A percentile compares a stretch with the other conserved stretches of the same genome.
Evolutionary conservation across 768 basidiomycete species (phyloP).

Genomic region (Termitomyces eurrhizus): DNA sequence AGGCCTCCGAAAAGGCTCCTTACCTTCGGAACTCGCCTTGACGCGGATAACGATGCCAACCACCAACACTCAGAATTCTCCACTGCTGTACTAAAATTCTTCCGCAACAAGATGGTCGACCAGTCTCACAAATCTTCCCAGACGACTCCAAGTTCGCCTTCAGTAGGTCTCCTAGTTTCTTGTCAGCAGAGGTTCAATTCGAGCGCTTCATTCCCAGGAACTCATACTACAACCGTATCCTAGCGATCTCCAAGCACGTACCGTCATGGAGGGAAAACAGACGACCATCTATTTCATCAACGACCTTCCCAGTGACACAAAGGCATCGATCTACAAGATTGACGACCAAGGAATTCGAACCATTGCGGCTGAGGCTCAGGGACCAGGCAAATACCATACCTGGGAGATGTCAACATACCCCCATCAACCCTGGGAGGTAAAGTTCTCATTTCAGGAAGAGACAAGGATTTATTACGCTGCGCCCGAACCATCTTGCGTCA

Average conservation of each 20-base stretch:
- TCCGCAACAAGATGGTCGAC: too few species aligned
- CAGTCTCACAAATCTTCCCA: background rate
- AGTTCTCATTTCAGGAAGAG: background rate
- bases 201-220: background rate
- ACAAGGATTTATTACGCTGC: constrained; percentile 2
- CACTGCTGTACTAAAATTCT: background rate
- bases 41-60: too few species aligned
- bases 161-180: background rate
- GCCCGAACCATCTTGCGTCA: background rate
- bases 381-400: fast-evolving
- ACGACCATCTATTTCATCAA: background rate
- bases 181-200: background rate
- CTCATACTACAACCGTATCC: background rate
- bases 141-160: background rate
- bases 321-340: background rate
- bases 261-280: background rate
- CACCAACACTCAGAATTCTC: background rate
- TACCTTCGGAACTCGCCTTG: too few species aligned
- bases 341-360: background rate
- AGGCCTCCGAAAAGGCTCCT: too few species aligned
- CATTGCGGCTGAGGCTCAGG: fast-evolving
- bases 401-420: background rate
- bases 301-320: background rate
- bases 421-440: constrained; percentile 11
- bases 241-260: background rate